Base-by-base conservation (phyloP, 164 flowering plant species). In the Chimonanthus praecox region DNA sequence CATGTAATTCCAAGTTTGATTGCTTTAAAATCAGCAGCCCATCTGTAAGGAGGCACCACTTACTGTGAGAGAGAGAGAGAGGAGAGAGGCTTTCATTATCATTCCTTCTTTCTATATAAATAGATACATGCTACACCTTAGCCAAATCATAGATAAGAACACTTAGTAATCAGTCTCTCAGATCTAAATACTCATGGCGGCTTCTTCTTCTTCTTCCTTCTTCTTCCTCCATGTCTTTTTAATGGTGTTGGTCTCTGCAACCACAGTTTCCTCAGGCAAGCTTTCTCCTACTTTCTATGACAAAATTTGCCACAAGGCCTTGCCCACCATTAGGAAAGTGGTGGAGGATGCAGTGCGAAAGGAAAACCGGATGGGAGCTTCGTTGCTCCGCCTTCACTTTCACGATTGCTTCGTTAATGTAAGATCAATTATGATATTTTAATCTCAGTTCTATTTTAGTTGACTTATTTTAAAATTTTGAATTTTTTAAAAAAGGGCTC, bases 321-420 rank as follows among this genome's bases (percentile, higher is more conserved):
- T 84, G 74, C 75, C 81, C 8, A 74, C 83, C 48, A 84, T 84
- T 62, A 80, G 74, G 76, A 64, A 68, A 21, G 64, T 79, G 0
- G 78, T 82, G 0, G 50, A 70, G 45, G 78, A 65, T 6, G 85
- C 84, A 1, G 73, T 81, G 5, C 3, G 51, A 6, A 54, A 78
- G n/a, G 87, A 82, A 68, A 44, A 63, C 3, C 84, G 84, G 67
- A 82, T 82, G 88, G 88, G 84, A 0, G 88, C 86, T 63, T 82
- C 86, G 4, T 71, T 85, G 58, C 76, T 85, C 2, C 84, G 88
- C 68, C 77, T 85, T 0, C 82, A 83, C 51, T 83, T 83, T 75
- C 83, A 85, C n/a, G 86, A 83, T 54, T 82, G 83, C 47, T 81
- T 85, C 61, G 87, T 81, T 67, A 65, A 83, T 5, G 84, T 80